phyloP scores from a whole-genome alignment of 768 basidiomycete genomes.

The Tulasnella sp. region DNA sequence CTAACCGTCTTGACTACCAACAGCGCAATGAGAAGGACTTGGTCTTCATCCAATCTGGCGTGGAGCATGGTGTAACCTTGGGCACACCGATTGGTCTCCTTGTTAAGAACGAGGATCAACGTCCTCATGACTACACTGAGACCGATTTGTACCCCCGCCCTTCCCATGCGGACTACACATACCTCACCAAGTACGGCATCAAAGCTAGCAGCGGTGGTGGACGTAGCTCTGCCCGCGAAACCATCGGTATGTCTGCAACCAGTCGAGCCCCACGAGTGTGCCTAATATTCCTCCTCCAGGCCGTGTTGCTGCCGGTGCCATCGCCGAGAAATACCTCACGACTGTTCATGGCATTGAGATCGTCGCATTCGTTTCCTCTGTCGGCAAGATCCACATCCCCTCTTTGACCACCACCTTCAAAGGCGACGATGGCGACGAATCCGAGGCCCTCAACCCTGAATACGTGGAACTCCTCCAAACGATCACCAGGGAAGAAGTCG shows the following conservation, averaged over 20 bases:
- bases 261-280: not conserved
- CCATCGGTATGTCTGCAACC: constrained; percentile 51
- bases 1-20: not conserved
- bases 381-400: constrained; percentile 83
- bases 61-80: constrained; percentile 87
- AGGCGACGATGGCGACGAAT: constrained; percentile 46
- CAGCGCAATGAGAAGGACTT: constrained; percentile 93
- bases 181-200: constrained; percentile 92
- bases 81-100: constrained; percentile 97
- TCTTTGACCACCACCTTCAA: constrained; percentile 32
- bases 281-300: constrained; percentile 32
- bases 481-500: constrained; percentile 78
- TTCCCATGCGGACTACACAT: constrained; percentile 95
- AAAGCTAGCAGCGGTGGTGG: constrained; percentile 98
- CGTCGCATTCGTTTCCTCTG: constrained; percentile 92
- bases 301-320: constrained; percentile 94
- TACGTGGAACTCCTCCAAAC: constrained; percentile 67
- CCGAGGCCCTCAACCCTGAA: constrained; percentile 71
- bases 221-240: constrained; percentile 88
- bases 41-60: constrained; percentile 85
- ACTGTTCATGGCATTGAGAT: constrained; percentile 82
- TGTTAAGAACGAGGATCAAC: constrained; percentile 94
- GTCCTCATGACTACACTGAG: constrained; percentile 97
- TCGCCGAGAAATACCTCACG: constrained; percentile 91
- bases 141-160: constrained; percentile 96